Evolutionary conservation across 495 filamentous ascomycete species (phyloP).

Genomic region (Penicillium robsamsonii): DNA sequence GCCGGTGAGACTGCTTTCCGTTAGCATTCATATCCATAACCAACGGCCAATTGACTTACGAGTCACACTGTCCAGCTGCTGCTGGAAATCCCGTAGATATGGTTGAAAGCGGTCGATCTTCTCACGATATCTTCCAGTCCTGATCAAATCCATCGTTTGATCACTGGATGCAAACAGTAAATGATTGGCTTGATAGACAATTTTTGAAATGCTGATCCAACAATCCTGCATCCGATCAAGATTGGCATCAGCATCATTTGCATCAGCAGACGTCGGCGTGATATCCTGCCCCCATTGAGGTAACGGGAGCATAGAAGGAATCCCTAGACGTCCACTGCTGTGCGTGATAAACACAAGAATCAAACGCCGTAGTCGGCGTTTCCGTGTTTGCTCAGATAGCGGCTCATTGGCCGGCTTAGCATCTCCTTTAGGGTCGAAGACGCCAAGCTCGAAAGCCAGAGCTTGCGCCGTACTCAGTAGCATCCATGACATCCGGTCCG

Average conservation of each 20-base stretch:
- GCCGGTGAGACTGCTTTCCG: conserved; percentile 59
- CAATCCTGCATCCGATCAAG: conserved; percentile 71
- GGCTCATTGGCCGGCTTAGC: conserved; percentile 50
- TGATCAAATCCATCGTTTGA: conserved; percentile 81
- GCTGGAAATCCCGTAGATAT: conserved; percentile 69
- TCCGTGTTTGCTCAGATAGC: conserved; percentile 64
- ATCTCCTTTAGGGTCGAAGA: conserved; percentile 81
- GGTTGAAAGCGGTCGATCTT: conserved; percentile 79
- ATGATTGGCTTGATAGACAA: conserved; percentile 86
- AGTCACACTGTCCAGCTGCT: conserved; percentile 66
- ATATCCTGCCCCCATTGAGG: conserved; percentile 54
- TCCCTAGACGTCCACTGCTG: conserved; percentile 84
- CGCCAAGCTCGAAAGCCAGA: conserved; percentile 87
- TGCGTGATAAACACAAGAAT: conserved; percentile 89
- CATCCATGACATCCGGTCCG: conserved; percentile 99
- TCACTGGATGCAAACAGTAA: conserved; percentile 78
- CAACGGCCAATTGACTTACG: conserved; percentile 27
- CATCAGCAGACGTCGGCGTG: conserved; percentile 29
- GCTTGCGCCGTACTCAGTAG: conserved; percentile 85
- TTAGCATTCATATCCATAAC: conserved; percentile 21
- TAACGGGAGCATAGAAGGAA: conserved; percentile 86
- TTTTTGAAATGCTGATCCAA: conserved; percentile 85
- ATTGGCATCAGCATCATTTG: conserved; percentile 30
- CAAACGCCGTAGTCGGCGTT: conserved; percentile 77
- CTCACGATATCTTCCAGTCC: conserved; percentile 74